Base-by-base conservation (phyloP, 1,284 basidiomycete genomes). In the Blastosporella zonata region DNA sequence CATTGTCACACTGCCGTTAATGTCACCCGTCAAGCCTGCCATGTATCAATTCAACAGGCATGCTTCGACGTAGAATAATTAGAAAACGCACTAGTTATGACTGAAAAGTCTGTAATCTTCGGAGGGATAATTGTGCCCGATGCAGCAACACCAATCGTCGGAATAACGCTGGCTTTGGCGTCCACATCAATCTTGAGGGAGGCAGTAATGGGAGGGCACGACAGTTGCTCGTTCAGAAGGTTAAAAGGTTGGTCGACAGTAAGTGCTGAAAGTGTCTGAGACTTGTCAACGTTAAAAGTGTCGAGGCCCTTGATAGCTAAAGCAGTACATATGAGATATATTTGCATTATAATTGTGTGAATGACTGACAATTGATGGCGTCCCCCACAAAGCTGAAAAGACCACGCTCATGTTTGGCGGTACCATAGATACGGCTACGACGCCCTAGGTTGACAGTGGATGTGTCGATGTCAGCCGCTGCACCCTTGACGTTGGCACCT, bases 101-200 rank as follows among this genome's bases (percentile, higher is more conserved):
- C 63, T 53, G 17, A 56, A 42, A 68, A 62, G n/a, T 61, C 56
- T 50, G 21, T 47, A 7, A 67, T 39, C 36, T 59, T 55, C 0
- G 74, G 74, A 1, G 76, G 75, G 3, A 77, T 43, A 20, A 78
- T 48, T 1, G 66, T 71, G 2, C 77, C 77, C 3, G 60, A 62
- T 0, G 68, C 71, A 2, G 64, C 68, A 18, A 76, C 59, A 9
- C 77, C 76, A 35, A 77, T 60, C 20, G 62, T 60, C 12, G 72
- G 62, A 2, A 59, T 54, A 0, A 67, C 70, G 42, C 65, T 60
- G 0, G 64, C 70, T 35, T 72, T 69, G 4, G 70, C 69, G 21
- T 69, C 59, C 0, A 75, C 67, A 49, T 72, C 67, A 7, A 75
- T 66, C 13, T 69, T 68, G 12, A 73, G 54, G 13, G 62, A 57